phyloP scores from a whole-genome alignment of 2,329 filamentous ascomycete species.

The Aspergillus alliaceus region DNA sequence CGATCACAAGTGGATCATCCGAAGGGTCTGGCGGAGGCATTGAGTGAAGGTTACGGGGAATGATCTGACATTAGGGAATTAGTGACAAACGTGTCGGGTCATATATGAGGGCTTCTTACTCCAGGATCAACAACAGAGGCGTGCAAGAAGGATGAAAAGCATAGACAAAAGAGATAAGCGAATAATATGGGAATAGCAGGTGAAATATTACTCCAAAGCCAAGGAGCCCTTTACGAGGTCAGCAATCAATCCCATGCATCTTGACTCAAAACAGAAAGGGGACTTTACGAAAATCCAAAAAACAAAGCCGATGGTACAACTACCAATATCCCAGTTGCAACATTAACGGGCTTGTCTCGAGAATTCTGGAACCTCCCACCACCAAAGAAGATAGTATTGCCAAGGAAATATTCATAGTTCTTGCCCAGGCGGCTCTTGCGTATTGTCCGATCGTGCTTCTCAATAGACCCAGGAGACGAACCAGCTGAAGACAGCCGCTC shows the following conservation, averaged over 20 bases:
- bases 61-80: constrained; percentile 61
- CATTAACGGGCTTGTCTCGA: constrained; percentile 80
- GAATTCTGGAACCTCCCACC: constrained; percentile 88
- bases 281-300: constrained; percentile 68
- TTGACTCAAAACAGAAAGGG: background rate
- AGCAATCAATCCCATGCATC: constrained; percentile 8
- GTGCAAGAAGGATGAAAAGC: constrained; percentile 89
- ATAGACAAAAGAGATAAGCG: constrained; percentile 87
- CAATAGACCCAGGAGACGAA: constrained; percentile 68
- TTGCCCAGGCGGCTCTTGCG: constrained; percentile 55
- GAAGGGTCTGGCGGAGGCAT: constrained; percentile 75
- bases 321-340: constrained; percentile 80
- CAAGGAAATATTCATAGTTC: constrained; percentile 90
- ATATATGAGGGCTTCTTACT: constrained; percentile 51
- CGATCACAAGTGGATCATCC: constrained; percentile 77
- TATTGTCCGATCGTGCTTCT: constrained; percentile 41
- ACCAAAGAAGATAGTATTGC: constrained; percentile 87
- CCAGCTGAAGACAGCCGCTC: constrained; percentile 81
- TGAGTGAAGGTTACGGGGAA: constrained; percentile 86
- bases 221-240: constrained; percentile 59
- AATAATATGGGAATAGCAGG: constrained; percentile 87
- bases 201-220: constrained; percentile 81
- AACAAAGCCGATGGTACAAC: constrained; percentile 78
- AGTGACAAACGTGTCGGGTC: constrained; percentile 2
- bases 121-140: constrained; percentile 91